These are phyloP conservation scores for Parasitella parasitica DNA, from an alignment of 371 early-diverging fungal species.

Conservation along the genomic window DNA sequence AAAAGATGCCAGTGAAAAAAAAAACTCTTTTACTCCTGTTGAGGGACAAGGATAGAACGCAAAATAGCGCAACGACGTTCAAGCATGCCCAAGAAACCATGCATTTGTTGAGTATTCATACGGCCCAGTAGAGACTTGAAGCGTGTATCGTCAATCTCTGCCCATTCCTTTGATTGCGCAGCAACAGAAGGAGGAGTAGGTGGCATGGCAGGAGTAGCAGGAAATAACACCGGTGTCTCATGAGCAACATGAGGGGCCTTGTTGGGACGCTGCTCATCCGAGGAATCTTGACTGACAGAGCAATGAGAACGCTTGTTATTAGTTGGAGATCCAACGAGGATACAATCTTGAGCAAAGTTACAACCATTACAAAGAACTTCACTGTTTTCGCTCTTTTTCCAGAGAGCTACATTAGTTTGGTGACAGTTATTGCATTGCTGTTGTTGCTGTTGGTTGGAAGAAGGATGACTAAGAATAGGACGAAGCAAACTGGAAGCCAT, in stretches of 20 bases:
- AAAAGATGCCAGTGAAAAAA: background rate
- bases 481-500: conserved; percentile 14
- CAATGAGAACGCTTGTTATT: conserved; percentile 10
- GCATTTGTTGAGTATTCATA: conserved; percentile 58
- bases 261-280: background rate
- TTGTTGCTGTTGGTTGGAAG: background rate
- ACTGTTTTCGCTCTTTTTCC: conserved; percentile 79
- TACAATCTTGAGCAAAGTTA: conserved; percentile 57
- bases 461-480: conserved; percentile 16
- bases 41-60: conserved; percentile 29
- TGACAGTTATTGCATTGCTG: conserved; percentile 74
- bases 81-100: conserved; percentile 52
- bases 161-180: conserved; percentile 39
- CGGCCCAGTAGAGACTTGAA: conserved; percentile 45
- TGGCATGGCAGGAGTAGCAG: conserved; percentile 5
- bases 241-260: background rate
- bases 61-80: conserved; percentile 46
- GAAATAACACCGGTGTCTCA: conserved; percentile 6
- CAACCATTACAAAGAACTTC: conserved; percentile 87
- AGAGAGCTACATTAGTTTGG: conserved; percentile 80
- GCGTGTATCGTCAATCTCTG: conserved; percentile 44
- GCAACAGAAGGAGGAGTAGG: conserved; percentile 9
- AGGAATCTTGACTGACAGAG: background rate
- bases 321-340: background rate
- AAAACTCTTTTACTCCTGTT: conserved; percentile 6